Conservation (phyloP, 257 asterid genomes). For the Perilla frutescens region DNA sequence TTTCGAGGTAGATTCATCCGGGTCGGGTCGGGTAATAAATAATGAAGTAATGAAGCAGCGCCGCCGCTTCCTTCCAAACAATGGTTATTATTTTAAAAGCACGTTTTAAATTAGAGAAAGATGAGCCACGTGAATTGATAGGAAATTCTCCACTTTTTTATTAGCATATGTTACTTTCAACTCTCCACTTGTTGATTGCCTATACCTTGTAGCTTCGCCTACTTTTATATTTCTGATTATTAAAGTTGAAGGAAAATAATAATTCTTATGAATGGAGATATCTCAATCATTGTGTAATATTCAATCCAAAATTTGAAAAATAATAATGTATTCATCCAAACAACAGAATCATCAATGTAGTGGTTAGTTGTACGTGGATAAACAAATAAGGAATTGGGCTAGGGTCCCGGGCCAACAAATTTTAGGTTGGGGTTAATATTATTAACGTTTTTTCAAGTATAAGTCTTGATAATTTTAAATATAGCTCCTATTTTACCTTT, state of each 20-base stretch:
- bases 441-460: no score
- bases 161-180: constrained; percentile 19
- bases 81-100: neutral
- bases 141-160: neutral
- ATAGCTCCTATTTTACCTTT: no score
- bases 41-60: neutral
- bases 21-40: neutral
- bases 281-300: constrained; percentile 4
- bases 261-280: neutral
- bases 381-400: neutral
- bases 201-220: neutral
- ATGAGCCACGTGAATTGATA: constrained; percentile 30
- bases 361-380: neutral
- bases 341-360: neutral
- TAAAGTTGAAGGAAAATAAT: neutral
- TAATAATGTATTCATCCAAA: neutral
- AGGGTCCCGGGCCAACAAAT: no score
- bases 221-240: neutral
- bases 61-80: constrained; percentile 14
- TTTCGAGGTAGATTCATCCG: constrained; percentile 35
- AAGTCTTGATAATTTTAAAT: no score
- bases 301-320: neutral
- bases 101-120: constrained; percentile 23
- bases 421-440: no score
- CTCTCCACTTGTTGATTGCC: constrained; percentile 30